Base-by-base conservation (phyloP, 2,329 filamentous ascomycete genomes). In the Pseudopyricularia javanii region DNA sequence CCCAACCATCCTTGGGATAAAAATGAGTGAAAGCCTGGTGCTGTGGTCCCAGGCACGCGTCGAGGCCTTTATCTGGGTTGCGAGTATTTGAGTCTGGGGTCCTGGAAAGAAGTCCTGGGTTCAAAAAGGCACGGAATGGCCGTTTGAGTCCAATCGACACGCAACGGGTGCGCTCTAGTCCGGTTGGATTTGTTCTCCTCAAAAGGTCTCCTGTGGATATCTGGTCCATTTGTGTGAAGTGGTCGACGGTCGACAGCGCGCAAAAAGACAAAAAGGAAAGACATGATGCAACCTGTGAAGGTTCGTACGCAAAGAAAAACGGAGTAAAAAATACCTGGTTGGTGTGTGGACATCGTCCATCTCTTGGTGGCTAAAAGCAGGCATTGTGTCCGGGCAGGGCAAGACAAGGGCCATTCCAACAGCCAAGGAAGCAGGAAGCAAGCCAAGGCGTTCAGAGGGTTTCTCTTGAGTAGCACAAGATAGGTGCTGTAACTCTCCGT, bases 271-370 rank as follows among this genome's bases (percentile, higher is more conserved):
- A 32, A 7, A 26, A 17, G 14, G 34, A 50, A 24, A 37, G 15
- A 28, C 47, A 49, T 33, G 24, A n/a, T 26, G 14, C 28, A 20
- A 33, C 48, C 48, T 35, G n/a, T 30, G 9, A 50, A 35, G 48
- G 32, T 50, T 12, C 9, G 17, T 22, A 34, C 48, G 32, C 72
- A 66, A 66, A 71, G 74, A 73, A 73, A 72, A 74, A 78, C 70
- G 59, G 62, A 59, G 54, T 64, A 64, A 66, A 71, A 70, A 69
- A 71, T 82, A 82, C 78, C 78, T 82, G 71, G 75, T 72, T 64
- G 79, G 74, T 63, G 75, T 76, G 64, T 78, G 73, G 68, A 78
- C 75, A 68, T 80, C 76, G 66, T 79, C 75, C 69, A 79, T 73
- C 64, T 79, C 75, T 68, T 73, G 64, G 62, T 72, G 70, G 62